Conservation (phyloP, 257 asterid genomes). For the Cynanchum wilfordii region DNA sequence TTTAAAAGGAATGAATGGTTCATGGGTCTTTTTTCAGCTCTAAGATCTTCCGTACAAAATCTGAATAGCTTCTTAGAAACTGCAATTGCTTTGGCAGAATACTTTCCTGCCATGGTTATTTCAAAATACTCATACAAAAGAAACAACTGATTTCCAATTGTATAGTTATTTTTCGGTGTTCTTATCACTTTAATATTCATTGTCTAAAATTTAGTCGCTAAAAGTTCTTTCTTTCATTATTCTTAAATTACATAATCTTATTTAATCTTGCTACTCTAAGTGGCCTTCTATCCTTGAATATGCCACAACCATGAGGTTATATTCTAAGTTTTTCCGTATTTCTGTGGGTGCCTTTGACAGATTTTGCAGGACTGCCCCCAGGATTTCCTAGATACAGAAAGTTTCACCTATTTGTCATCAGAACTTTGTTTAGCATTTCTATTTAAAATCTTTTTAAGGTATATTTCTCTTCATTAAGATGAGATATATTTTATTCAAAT, state of each 20-base stretch:
- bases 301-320: not conserved
- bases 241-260: not conserved
- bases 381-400: conserved; percentile 61
- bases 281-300: not conserved
- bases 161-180: not conserved
- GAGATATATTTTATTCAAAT: not conserved
- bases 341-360: conserved; percentile 44
- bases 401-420: conserved; percentile 50
- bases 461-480: conserved; percentile 17
- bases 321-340: conserved; percentile 17
- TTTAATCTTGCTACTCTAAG: not conserved
- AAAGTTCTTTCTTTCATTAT: not conserved
- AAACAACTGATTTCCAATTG: not conserved
- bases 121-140: not conserved
- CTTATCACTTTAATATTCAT: not conserved
- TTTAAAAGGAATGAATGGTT: not conserved
- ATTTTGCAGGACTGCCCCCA: conserved; percentile 78
- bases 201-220: not conserved
- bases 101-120: not conserved
- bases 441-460: conserved; percentile 63
- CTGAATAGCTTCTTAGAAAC: not conserved
- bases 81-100: not conserved
- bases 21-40: not conserved
- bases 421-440: conserved; percentile 76
- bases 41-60: not conserved